phyloP scores from a whole-genome alignment of 805 yeast species.

The Huiozyma naganishii region DNA sequence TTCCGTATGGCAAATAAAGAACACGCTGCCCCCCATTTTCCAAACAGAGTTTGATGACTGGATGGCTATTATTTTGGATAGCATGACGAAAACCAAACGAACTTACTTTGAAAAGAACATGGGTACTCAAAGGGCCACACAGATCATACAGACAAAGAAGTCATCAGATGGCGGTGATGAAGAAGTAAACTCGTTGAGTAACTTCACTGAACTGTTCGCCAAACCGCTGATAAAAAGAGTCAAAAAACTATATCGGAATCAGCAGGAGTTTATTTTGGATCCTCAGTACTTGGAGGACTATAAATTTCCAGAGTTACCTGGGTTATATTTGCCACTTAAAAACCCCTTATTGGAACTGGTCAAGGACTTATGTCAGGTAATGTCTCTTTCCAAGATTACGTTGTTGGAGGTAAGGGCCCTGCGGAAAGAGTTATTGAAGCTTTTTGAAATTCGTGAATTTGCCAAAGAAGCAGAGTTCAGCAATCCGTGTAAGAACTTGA shows the following conservation, averaged over 20 bases:
- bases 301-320: slow-evolving; percentile 66
- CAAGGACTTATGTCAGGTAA: slow-evolving; percentile 62
- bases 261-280: slow-evolving; percentile 61
- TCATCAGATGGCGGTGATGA: slow-evolving; percentile 24
- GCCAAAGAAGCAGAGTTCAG: slow-evolving; percentile 59
- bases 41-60: slow-evolving; percentile 83
- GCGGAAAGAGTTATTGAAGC: slow-evolving; percentile 58
- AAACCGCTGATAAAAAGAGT: slow-evolving; percentile 57
- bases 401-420: slow-evolving; percentile 63
- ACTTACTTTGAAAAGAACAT: slow-evolving; percentile 19
- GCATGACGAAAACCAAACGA: slow-evolving; percentile 47
- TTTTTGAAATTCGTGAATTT: slow-evolving; percentile 79
- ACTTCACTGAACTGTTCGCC: slow-evolving; percentile 47
- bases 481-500: slow-evolving; percentile 65
- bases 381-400: slow-evolving; percentile 52
- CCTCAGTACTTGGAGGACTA: slow-evolving; percentile 55
- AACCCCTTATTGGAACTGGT: slow-evolving; percentile 76
- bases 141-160: slow-evolving; percentile 35
- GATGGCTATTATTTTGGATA: slow-evolving; percentile 66
- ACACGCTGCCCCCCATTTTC: slow-evolving; percentile 61
- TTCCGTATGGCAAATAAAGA: slow-evolving; percentile 72
- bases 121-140: slow-evolving; percentile 58
- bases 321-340: slow-evolving; percentile 45
- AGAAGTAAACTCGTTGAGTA: slow-evolving; percentile 32
- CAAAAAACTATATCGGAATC: slow-evolving; percentile 52